Evolutionary conservation across 2,329 filamentous ascomycete species (phyloP), one percentile per base, ranked within the genome.

Genomic region (Leptographium galeiforme): DNA sequence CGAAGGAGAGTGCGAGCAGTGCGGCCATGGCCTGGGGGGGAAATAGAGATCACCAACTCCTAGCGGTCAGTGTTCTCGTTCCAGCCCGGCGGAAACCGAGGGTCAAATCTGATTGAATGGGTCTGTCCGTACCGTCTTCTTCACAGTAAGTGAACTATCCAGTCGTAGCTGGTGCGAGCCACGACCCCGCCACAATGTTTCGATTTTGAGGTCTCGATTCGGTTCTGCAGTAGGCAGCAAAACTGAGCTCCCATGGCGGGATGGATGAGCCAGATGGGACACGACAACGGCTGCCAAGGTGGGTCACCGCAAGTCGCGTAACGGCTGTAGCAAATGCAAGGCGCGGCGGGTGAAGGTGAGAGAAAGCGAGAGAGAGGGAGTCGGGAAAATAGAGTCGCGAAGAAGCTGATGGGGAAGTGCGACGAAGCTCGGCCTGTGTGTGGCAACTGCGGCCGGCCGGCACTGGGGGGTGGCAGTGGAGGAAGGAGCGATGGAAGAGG

Each of bases 261-360:
- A 49, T 40, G 47, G 34, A 49, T 11, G 18, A 39, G 2, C 2
- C 34, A 7, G 47, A 19, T 5, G 2, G 3, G 14, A n/a, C 14
- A 8, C 36, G 2, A 13, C 41, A 51, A 13, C 55, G 55, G 58
- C 50, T 1, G 57, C 60, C 53, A 64, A 63, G 56, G 57, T 64
- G 12, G 62, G 62, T 25, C 63, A 66, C 48, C 60, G 61, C 48
- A 66, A 66, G 51, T 64, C 63, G 12, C 61, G 64, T 41, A 63
- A 64, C 19, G 64, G 64, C 4, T 66, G 64, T 52, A 53, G 56
- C 11, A 63, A 59, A 16, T 66, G 63, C 56, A 66, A 65, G 46
- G 51, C 53, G 1, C 60, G 64, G 4, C 61, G 64, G 1, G 63
- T 65, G 34, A 65, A 64, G 59, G 62, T 60, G 52, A 32, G 12